These are phyloP conservation scores for Hanseniaspora opuntiae DNA, from an alignment of 805 yeast genomes.

Conservation along the genomic window DNA sequence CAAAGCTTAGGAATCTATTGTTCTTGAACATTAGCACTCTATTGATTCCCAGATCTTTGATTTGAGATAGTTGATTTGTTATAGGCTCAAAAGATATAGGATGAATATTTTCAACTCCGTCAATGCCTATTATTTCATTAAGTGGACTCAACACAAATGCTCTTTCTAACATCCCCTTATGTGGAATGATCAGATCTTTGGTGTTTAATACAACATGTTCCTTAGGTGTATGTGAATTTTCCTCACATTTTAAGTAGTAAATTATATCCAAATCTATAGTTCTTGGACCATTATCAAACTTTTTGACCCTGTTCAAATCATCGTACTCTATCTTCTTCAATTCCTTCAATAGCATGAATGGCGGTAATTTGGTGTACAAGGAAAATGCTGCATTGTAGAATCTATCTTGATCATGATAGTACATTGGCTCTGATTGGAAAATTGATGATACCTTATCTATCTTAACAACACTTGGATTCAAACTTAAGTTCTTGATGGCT, in stretches of 20 bases:
- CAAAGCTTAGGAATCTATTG: constrained; percentile 13
- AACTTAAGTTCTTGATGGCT: constrained; percentile 35
- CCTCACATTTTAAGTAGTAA: constrained; percentile 34
- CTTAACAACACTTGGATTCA: constrained; percentile 27
- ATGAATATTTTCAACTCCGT: constrained; percentile 44
- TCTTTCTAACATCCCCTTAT: constrained; percentile 74
- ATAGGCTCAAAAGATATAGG: constrained; percentile 81
- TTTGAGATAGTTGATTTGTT: constrained; percentile 48
- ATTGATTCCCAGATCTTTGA: constrained; percentile 16
- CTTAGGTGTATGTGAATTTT: not conserved
- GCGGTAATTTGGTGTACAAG: constrained; percentile 46
- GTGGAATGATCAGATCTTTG: constrained; percentile 62
- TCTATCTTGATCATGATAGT: constrained; percentile 60
- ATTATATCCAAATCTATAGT: constrained; percentile 80
- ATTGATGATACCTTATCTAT: constrained; percentile 59
- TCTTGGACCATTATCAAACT: constrained; percentile 83
- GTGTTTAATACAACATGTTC: constrained; percentile 36
- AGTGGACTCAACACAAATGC: constrained; percentile 83
- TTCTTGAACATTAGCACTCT: constrained; percentile 12
- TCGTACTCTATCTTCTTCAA: constrained; percentile 71
- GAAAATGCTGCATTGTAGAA: constrained; percentile 76
- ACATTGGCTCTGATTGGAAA: constrained; percentile 89
- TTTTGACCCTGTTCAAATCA: constrained; percentile 54
- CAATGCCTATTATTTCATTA: constrained; percentile 47
- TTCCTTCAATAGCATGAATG: constrained; percentile 45